Evolutionary conservation across 116 monocot genomes (phyloP), one percentile per base, ranked within the genome.

Genomic region (Cymodocea nodosa): DNA sequence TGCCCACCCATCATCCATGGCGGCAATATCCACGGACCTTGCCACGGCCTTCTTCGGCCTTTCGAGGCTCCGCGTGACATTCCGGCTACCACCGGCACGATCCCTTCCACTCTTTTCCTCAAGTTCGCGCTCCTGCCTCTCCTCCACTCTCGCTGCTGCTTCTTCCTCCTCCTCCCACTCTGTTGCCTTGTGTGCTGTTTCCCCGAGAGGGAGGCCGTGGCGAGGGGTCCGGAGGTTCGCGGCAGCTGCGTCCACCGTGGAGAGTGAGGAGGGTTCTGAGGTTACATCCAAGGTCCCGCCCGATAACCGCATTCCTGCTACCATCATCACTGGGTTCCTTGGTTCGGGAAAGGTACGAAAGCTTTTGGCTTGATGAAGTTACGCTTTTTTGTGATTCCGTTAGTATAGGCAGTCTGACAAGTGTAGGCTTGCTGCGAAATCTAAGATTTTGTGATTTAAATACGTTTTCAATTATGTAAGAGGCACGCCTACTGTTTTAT

Each of bases 271-370:
- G 66, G 89, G 77, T 68, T 76, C 72, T 20, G 69, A 75, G 4
- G 66, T 81, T 2, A 4, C 69, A 71, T 80, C 82, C 66, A 76
- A 76, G 74, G 78, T 87, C 9, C 87, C 87, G 10, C 87, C 94
- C 19, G 94, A 94, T 55, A 62, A 81, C 55, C 86, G 94, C 48
- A 84, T 94, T 22, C 89, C 94, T 0, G 89, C 94, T 23, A 94
- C 94, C 34, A 94, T 94, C 56, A 94, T 94, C 67, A 94, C 94
- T n/a, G 94, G 94, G 17, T 94, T 94, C 55, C 83, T 94, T 5
- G 94, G 94, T 17, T 78, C 94, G 4, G 94, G 94, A 1, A 94
- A 94, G 89, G 94, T 89, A 39, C 18, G 25, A 6, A 56, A 56
- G 56, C n/a, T 22, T 22, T 30, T 8, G 30, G 35, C 8, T 61